Conservation (phyloP, 768 basidiomycete genomes). For the Amanita jacksonii region DNA sequence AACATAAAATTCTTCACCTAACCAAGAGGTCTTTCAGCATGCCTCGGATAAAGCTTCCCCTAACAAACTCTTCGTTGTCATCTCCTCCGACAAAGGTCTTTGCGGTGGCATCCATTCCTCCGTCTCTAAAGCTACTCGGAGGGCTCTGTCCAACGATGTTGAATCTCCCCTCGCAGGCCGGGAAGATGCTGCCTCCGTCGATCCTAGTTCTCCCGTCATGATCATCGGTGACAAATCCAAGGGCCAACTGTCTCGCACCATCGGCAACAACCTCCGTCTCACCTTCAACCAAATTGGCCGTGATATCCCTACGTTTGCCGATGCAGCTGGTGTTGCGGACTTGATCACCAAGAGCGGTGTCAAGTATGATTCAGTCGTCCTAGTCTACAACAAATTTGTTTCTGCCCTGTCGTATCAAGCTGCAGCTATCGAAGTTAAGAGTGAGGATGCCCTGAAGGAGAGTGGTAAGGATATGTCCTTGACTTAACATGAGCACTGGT, state of each 20-base stretch:
- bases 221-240: conserved; percentile 98
- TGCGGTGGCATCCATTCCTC: conserved; percentile 99
- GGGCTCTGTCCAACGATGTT: conserved; percentile 45
- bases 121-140: conserved; percentile 82
- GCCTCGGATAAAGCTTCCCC: conserved; percentile 56
- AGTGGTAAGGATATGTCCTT: conserved; percentile 45
- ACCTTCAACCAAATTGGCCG: conserved; percentile 98
- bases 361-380: conserved; percentile 75
- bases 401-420: conserved; percentile 90
- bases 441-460: conserved; percentile 71
- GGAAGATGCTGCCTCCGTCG: conserved; percentile 36
- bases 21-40: conserved; percentile 79
- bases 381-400: conserved; percentile 80
- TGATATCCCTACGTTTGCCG: conserved; percentile 94
- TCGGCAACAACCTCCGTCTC: conserved; percentile 59
- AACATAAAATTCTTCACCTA: conserved; percentile 4
- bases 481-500: not conserved
- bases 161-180: conserved; percentile 39
- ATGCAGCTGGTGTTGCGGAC: conserved; percentile 91
- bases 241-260: conserved; percentile 68
- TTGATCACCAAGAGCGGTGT: conserved; percentile 78
- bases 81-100: conserved; percentile 98
- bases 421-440: conserved; percentile 64
- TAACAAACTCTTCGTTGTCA: conserved; percentile 84
- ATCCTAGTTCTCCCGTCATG: conserved; percentile 61